Percentiles rank a stretch among this genome's conserved stretches.
These are phyloP conservation scores for Scheffersomyces stipitis DNA, from an alignment of 805 yeast genomes.

Conservation along the genomic window DNA sequence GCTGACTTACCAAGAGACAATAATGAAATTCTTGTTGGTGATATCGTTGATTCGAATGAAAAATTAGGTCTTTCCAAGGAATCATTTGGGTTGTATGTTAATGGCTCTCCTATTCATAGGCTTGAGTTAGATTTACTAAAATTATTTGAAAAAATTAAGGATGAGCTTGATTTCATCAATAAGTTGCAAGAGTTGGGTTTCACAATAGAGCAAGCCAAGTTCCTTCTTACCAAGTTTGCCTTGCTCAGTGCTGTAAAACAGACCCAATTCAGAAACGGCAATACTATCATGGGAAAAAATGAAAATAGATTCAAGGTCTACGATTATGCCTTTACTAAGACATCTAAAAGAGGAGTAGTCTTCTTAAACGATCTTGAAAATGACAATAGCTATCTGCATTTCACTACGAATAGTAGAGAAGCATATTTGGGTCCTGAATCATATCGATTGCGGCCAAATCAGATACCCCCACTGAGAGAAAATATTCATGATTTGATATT, in stretches of 20 bases:
- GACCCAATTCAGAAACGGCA: constrained; percentile 34
- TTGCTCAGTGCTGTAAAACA: constrained; percentile 40
- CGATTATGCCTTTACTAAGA: constrained; percentile 19
- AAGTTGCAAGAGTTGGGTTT: constrained; percentile 31
- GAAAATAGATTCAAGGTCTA: constrained; percentile 36
- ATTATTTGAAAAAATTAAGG: constrained; percentile 37
- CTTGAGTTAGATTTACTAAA: constrained; percentile 44
- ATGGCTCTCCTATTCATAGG: constrained; percentile 63
- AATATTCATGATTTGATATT: constrained; percentile 77
- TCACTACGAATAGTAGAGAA: constrained; percentile 41
- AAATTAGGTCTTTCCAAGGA: constrained; percentile 38
- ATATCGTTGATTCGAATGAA: constrained; percentile 27
- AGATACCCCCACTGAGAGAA: constrained; percentile 66
- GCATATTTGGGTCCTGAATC: constrained; percentile 38
- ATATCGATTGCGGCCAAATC: constrained; percentile 43
- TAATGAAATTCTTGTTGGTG: constrained; percentile 20
- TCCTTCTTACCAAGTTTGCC: constrained; percentile 36
- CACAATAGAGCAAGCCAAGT: constrained; percentile 28
- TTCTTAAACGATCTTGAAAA: constrained; percentile 77
- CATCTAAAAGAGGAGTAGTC: constrained; percentile 44
- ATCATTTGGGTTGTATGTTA: constrained; percentile 57
- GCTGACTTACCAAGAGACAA: constrained; percentile 2
- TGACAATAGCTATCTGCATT: constrained; percentile 54
- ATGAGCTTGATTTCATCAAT: constrained; percentile 23
- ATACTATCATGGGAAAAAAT: constrained; percentile 27